Conservation (phyloP, 2,329 filamentous ascomycete species). For the Ophiostoma australiae region DNA sequence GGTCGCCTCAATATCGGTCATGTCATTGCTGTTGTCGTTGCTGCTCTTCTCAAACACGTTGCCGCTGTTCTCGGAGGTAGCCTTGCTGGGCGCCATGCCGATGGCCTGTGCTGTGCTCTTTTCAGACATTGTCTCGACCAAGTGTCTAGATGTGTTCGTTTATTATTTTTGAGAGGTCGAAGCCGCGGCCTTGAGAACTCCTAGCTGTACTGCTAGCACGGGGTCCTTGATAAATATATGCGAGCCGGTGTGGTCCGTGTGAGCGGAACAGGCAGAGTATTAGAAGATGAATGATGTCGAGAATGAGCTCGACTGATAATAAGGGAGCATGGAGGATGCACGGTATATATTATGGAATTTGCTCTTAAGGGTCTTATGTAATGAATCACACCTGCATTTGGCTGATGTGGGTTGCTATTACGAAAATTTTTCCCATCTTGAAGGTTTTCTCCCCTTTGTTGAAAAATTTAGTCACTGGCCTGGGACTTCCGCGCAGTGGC, state of each 20-base stretch:
- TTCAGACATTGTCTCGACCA: conserved; percentile 14
- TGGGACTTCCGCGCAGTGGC: conserved; percentile 18
- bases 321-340: background rate
- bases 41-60: conserved; percentile 17
- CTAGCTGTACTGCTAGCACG: background rate
- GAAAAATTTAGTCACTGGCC: conserved; percentile 17
- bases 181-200: background rate
- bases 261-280: background rate
- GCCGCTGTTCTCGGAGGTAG: conserved; percentile 7
- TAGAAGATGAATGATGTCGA: conserved; percentile 10
- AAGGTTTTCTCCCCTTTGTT: conserved; percentile 15
- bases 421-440: conserved; percentile 10
- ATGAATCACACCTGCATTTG: conserved; percentile 2
- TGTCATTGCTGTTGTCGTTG: conserved; percentile 11
- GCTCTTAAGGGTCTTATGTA: background rate
- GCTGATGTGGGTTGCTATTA: background rate
- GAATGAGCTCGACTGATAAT: background rate
- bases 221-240: background rate
- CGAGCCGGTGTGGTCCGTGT: background rate
- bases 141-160: background rate
- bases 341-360: background rate
- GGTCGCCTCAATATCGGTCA: conserved; percentile 11
- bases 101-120: conserved; percentile 4
- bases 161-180: background rate
- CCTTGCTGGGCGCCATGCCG: background rate